Evolutionary conservation across 2,329 filamentous ascomycete genomes (phyloP), one percentile per base, ranked within the genome.

Genomic region (Aspergillus novofumigatus): DNA sequence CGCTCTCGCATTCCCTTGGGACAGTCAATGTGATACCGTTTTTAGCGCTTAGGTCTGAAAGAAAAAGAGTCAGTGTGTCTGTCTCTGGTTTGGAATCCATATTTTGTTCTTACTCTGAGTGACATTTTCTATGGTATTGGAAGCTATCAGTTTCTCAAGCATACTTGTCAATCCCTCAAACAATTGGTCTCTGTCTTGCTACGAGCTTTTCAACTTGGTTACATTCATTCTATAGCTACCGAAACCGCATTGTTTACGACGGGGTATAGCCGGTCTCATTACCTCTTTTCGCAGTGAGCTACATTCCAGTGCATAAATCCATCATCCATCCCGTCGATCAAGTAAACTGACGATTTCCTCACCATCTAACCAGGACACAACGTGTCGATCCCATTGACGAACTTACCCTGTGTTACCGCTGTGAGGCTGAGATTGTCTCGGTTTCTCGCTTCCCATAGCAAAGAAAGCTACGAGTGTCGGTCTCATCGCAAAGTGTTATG

Each of bases 361-460:
- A 23, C 11, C 23, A 6, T 47, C 11, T 14, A 8, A 26, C 44
- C 11, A 20, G 42, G 21, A 47, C 44, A 45, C 44, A 10, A 17
- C 21, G 44, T 47, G 23, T 47, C 44, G 11, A 23, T 25, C n/a
- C 11, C 44, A 26, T 26, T 26, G 21, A 47, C 21, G 23, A 47
- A 14, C 21, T 45, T 23, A 5, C 2, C 11, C 21, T 10, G 44
- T 14, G 11, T 25, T 32, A 6, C 48, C 54, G 10, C 51, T 41
- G 47, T 26, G n/a, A 17, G 47, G 21, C 26, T 51, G 52, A 53
- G 49, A 53, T 55, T 41, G 49, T 52, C 52, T 49, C 45, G 51
- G 26, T 42, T 23, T 17, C 32, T 38, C 32, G 32, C 32, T 38
- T 38, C 14, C 32, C 3, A 38, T 17, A 35, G 32, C 32, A 38